Evolutionary conservation across 768 basidiomycete species (phyloP), one percentile per base, ranked within the genome.

Genomic region (Chiua virens): DNA sequence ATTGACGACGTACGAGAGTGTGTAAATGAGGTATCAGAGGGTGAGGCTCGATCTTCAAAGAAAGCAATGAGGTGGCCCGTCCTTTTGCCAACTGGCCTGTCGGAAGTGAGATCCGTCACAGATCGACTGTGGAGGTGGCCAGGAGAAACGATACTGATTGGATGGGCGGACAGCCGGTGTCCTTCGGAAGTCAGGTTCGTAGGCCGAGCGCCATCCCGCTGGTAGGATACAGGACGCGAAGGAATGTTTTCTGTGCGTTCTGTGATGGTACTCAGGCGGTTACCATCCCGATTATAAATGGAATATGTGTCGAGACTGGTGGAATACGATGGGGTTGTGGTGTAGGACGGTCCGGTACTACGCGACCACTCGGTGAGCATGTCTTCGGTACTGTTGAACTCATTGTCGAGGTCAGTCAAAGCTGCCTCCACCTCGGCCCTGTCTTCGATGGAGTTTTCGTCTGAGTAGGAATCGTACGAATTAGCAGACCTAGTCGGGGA

Each of bases 31-130:
- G 52, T 52, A 2, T 72, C 63, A 3, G 73, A 70, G 20, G 74
- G 74, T 27, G 70, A 68, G 17, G 78, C 72, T 50, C 73, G 75
- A 52, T 79, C 76, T 54, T 85, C 89, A 52, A 90, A 92, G 25
- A 85, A 81, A 0, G 89, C 87, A 35, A 87, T 86, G 43, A 92
- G 77, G 48, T 87, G 83, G 14, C 77, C 85, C 0, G 87, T 76
- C 15, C 86, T 80, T 32, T 83, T 65, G n/a, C 71, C 69, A 23
- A 54, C 74, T 2, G 77, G 80, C 9, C 71, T 70, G 45, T 75
- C 78, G 13, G 74, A 64, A 10, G 67, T 71, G 3, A 84, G 74
- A 42, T 89, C 87, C 1, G 86, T 86, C 1, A 76, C 74, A 17
- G 82, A 72, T 30, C 86, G 79, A 9, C 72, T 72, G 61, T 87